Base-by-base conservation (phyloP, 805 yeast genomes). In the Priceomyces fermenticarens region DNA sequence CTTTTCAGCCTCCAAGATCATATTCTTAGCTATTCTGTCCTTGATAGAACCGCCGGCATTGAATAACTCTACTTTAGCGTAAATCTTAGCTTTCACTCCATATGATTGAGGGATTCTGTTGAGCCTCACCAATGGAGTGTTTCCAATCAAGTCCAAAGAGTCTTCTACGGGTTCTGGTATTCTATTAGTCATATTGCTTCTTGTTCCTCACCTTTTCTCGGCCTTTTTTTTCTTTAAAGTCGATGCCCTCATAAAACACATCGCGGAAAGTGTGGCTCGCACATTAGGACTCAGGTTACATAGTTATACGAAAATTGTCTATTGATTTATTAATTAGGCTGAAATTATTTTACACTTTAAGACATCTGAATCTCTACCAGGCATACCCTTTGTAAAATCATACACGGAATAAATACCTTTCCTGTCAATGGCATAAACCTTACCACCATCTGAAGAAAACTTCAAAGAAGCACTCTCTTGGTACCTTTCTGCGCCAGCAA, bases 21-120 rank as follows among this genome's bases (percentile, higher is more conserved):
- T 87, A 58, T 87, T 74, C 55, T 83, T 77, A 50, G 95, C 95
- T 54, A 87, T 87, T 64, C 96, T 80, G 60, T 87, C 96, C 67
- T 87, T 87, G 60, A 87, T 88, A 34, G 93, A 84, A 17, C 96
- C 96, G 47, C 95, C 96, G 48, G 93, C 86, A 60, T 87, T 87
- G 77, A 87, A 87, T 42, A 80, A 73, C 60, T 87, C 96, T 37
- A 83, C 80, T 61, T 87, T 87, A 53, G 87, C 93, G 49, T 77
- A 78, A 38, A 81, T 63, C 49, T 71, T 70, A 40, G 93, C 89
- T 61, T 81, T 83, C 58, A 87, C 77, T 10, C 93, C 91, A 37
- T 76, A 64, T 11, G 83, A 75, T 58, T 85, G 83, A 10, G 95
- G 96, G 46, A 87, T 76, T 55, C 78, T 81, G 72, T 84, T 85